Percentiles rank a stretch among this genome's conserved stretches.
Evolutionary conservation across 2,329 filamentous ascomycete species (phyloP).

Genomic region (Neonectria faginata): DNA sequence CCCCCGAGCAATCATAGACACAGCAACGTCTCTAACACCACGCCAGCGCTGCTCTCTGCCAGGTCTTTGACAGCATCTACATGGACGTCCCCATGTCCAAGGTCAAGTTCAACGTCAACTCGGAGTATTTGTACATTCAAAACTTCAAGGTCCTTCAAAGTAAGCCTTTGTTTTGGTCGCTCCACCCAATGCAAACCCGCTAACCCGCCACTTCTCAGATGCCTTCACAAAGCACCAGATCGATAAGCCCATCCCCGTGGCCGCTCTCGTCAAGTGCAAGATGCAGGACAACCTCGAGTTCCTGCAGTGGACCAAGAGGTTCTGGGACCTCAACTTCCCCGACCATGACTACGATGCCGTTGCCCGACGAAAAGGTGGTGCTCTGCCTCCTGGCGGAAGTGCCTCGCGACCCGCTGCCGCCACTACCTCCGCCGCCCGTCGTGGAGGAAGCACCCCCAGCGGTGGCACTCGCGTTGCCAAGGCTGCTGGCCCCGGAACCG

Average conservation of each 20-base stretch:
- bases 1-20: conserved; percentile 26
- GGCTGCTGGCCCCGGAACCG: conserved; percentile 68
- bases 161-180: conserved; percentile 58
- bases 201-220: conserved; percentile 62
- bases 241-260: conserved; percentile 90
- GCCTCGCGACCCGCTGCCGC: conserved; percentile 63
- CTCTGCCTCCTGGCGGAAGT: conserved; percentile 64
- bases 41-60: conserved; percentile 88
- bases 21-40: conserved; percentile 6
- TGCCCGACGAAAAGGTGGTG: conserved; percentile 81
- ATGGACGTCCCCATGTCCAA: conserved; percentile 93
- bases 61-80: conserved; percentile 99
- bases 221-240: conserved; percentile 86
- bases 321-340: conserved; percentile 98
- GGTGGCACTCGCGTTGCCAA: conserved; percentile 62
- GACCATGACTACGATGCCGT: conserved; percentile 97
- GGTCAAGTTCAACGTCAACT: conserved; percentile 98
- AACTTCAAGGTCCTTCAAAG: conserved; percentile 99
- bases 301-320: conserved; percentile 94
- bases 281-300: conserved; percentile 99
- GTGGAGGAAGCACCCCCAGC: conserved; percentile 73
- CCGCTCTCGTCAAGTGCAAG: conserved; percentile 94
- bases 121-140: conserved; percentile 96
- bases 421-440: conserved; percentile 62
- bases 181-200: background rate